phyloP scores from a whole-genome alignment of 208 protist genomes.

The Sergeia podlipaevii region DNA sequence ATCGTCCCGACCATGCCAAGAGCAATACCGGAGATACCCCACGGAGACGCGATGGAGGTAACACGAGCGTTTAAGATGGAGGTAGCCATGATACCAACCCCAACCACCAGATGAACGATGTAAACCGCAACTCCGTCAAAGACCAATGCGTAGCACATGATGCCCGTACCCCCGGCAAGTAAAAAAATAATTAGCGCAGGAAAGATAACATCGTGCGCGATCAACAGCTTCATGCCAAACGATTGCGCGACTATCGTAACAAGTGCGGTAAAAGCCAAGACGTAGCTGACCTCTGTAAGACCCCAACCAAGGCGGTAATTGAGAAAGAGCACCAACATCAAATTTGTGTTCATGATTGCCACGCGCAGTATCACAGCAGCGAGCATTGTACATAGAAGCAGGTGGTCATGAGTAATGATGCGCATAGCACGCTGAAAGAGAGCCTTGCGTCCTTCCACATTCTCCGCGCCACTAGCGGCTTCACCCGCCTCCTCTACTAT shows the following conservation, averaged over 20 bases:
- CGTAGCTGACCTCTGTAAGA: constrained; percentile 25
- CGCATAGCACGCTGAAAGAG: constrained; percentile 1
- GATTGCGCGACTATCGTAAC: constrained; percentile 25
- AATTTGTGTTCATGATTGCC: constrained; percentile 32
- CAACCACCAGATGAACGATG: constrained; percentile 14
- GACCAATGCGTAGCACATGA: constrained; percentile 12
- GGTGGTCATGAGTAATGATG: constrained; percentile 12
- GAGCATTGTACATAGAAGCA: constrained; percentile 20
- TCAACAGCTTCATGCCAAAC: constrained; percentile 19
- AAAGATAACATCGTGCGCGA: constrained; percentile 21
- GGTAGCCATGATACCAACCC: constrained; percentile 14
- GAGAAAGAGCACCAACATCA: constrained; percentile 48
- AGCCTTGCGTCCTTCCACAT: background rate
- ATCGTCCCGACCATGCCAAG: constrained; percentile 34
- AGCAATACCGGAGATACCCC: constrained; percentile 21
- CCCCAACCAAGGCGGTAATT: constrained; percentile 26
- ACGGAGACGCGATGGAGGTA: constrained; percentile 19
- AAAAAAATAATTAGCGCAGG: constrained; percentile 17
- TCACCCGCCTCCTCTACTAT: background rate
- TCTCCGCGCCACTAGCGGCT: background rate
- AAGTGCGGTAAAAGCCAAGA: constrained; percentile 19
- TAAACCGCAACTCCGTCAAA: constrained; percentile 21
- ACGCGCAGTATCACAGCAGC: constrained; percentile 26
- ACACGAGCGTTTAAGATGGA: constrained; percentile 34
- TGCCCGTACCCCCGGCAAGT: constrained; percentile 10